Percentiles rank a stretch among this genome's conserved stretches.
phyloP scores from a whole-genome alignment of 1,139 yeast species.

The Candida gigantensis region DNA sequence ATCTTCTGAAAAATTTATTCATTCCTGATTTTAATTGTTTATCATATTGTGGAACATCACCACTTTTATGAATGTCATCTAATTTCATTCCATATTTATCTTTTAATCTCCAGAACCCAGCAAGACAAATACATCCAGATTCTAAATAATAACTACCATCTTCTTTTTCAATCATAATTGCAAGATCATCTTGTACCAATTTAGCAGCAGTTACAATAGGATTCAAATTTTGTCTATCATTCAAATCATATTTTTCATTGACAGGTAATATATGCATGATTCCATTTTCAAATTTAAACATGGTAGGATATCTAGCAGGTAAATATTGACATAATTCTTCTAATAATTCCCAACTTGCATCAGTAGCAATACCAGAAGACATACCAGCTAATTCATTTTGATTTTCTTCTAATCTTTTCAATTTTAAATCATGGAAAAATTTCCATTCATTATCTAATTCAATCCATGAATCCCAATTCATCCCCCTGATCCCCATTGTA shows the following conservation, averaged over 20 bases:
- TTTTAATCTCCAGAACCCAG: slow-evolving; percentile 64
- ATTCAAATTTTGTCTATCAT: slow-evolving; percentile 34
- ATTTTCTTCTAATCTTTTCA: slow-evolving; percentile 46
- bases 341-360: slow-evolving; percentile 58
- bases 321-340: slow-evolving; percentile 54
- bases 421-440: slow-evolving; percentile 53
- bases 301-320: slow-evolving; percentile 58
- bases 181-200: slow-evolving; percentile 67
- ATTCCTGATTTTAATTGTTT: slow-evolving; percentile 59
- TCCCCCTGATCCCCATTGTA: slow-evolving; percentile 66
- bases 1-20: slow-evolving; percentile 62
- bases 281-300: slow-evolving; percentile 44
- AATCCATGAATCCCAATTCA: slow-evolving; percentile 63
- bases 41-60: slow-evolving; percentile 65
- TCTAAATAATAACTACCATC: slow-evolving; percentile 56
- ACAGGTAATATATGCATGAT: slow-evolving; percentile 57
- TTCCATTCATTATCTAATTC: slow-evolving; percentile 67
- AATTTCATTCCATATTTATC: slow-evolving; percentile 59
- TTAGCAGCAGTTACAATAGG: slow-evolving; percentile 61
- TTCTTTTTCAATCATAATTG: slow-evolving; percentile 58
- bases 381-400: slow-evolving; percentile 55
- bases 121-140: slow-evolving; percentile 62
- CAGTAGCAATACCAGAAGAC: slow-evolving; percentile 49
- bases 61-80: slow-evolving; percentile 58
- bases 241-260: slow-evolving; percentile 40